Evolutionary conservation across 495 filamentous ascomycete genomes (phyloP), one percentile per base, ranked within the genome.

Genomic region (Thozetella sp.): DNA sequence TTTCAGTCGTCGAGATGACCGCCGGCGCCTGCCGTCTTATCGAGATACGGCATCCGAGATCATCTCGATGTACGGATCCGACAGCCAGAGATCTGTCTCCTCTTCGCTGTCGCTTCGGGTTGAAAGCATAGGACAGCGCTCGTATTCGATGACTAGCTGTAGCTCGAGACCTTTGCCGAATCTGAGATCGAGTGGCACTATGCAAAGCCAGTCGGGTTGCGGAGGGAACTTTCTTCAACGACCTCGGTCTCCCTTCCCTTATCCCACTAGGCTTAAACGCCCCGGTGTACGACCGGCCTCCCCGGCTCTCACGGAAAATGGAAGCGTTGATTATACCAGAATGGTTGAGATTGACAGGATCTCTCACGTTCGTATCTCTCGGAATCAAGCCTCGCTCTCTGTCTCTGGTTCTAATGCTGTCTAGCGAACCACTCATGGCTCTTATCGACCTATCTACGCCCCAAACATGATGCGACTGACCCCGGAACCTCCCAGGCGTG

Each of bases 201-300:
- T 86, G 43, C 75, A 83, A 51, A 76, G 70, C 59, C 72, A 77
- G 20, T 62, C 64, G 1, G 72, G 69, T 46, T 65, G 64, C 25
- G 70, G 62, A 58, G 43, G 43, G 30, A 65, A 62, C 6, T 60
- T 65, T 55, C 67, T 79, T 43, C 80, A 81, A 59, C 76, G 86
- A 12, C 86, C 86, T 37, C 78, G 83, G 23, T 88, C 85, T 22
- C 87, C 86, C 0, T 87, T 86, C 66, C 78, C 80, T 11, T 89
- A 89, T 62, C 86, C 86, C 9, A 81, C 84, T n/a, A 80, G 86
- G 25, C 74, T 88, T 22, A 87, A 83, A 68, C 83, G 87, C 20
- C 86, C 86, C 10, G 84, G 85, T 15, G 84, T 88, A 58, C 82
- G 86, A 22, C 84, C 88, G 15, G 77, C 80, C 6, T 91, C 87